Conservation (phyloP, 768 basidiomycete species). For the Mycena chlorophos region DNA sequence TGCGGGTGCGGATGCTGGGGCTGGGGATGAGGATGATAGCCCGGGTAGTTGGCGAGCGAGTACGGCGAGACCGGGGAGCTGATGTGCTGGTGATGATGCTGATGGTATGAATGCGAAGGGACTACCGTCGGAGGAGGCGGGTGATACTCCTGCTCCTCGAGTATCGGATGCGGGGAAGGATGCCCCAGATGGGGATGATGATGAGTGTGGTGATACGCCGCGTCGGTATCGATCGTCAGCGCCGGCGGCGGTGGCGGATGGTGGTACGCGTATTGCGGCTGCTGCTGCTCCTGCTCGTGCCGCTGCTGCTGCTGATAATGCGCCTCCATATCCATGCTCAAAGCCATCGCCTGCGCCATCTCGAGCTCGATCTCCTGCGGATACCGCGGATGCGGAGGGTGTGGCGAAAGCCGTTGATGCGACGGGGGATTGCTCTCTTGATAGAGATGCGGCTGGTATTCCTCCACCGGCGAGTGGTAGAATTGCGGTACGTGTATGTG, state of each 20-base stretch:
- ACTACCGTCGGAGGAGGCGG: neutral
- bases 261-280: neutral
- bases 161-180: slow-evolving; percentile 7
- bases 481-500: no score
- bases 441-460: slow-evolving; percentile 26
- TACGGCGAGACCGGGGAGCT: slow-evolving; percentile 7
- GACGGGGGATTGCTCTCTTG: slow-evolving; percentile 20
- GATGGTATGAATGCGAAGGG: neutral
- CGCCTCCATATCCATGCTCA: slow-evolving; percentile 17
- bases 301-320: slow-evolving; percentile 18
- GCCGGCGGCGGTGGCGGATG: slow-evolving; percentile 9
- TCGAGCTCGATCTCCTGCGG: neutral
- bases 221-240: slow-evolving; percentile 13
- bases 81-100: neutral
- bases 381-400: neutral
- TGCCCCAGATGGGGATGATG: slow-evolving; percentile 11
- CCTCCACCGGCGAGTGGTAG: no score
- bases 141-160: slow-evolving; percentile 9
- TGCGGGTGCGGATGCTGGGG: no score
- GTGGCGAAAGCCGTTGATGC: neutral
- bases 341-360: slow-evolving; percentile 13
- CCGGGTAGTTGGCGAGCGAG: slow-evolving; percentile 19
- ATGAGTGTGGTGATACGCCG: no score
- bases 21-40: slow-evolving; percentile 1
- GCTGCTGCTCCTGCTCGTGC: neutral